A percentile compares a stretch with the other conserved stretches of the same genome.
These are phyloP conservation scores for Gonapodya sp. DNA, from an alignment of 192 early-diverging fungal species.

Conservation along the genomic window DNA sequence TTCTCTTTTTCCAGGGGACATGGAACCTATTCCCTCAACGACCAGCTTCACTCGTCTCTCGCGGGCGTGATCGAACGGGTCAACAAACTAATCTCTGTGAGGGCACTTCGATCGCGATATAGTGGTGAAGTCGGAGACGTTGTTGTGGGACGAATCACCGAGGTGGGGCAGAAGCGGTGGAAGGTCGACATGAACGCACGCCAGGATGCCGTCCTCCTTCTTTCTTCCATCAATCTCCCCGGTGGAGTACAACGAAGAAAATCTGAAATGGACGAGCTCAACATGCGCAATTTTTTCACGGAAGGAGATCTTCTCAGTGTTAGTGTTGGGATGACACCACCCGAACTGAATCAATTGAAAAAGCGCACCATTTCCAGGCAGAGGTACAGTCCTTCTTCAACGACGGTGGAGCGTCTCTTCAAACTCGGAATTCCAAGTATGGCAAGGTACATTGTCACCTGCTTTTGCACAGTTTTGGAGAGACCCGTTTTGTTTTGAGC, in stretches of 20 bases:
- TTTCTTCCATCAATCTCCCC: slow-evolving; percentile 88
- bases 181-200: slow-evolving; percentile 82
- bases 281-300: slow-evolving; percentile 89
- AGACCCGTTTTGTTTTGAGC: too few relatives aligned
- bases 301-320: slow-evolving; percentile 92
- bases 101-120: slow-evolving; percentile 76
- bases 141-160: slow-evolving; percentile 87
- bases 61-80: slow-evolving; percentile 87
- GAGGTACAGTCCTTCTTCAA: slow-evolving; percentile 77
- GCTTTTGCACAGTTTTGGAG: not conserved
- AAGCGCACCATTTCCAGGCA: slow-evolving; percentile 29
- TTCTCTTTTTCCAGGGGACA: slow-evolving; percentile 50
- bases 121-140: slow-evolving; percentile 94
- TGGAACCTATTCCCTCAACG: slow-evolving; percentile 72
- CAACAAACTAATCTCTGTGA: slow-evolving; percentile 90
- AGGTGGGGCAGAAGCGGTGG: slow-evolving; percentile 81
- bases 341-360: not conserved
- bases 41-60: slow-evolving; percentile 69
- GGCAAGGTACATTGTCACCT: slow-evolving; percentile 56
- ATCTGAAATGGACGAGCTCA: slow-evolving; percentile 90
- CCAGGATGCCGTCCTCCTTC: slow-evolving; percentile 74
- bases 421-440: slow-evolving; percentile 83
- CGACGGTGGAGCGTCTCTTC: slow-evolving; percentile 79
- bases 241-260: slow-evolving; percentile 91
- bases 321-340: slow-evolving; percentile 10